Base-by-base conservation (phyloP, 148 eudicot species). In the Vaccinium macrocarpon region DNA sequence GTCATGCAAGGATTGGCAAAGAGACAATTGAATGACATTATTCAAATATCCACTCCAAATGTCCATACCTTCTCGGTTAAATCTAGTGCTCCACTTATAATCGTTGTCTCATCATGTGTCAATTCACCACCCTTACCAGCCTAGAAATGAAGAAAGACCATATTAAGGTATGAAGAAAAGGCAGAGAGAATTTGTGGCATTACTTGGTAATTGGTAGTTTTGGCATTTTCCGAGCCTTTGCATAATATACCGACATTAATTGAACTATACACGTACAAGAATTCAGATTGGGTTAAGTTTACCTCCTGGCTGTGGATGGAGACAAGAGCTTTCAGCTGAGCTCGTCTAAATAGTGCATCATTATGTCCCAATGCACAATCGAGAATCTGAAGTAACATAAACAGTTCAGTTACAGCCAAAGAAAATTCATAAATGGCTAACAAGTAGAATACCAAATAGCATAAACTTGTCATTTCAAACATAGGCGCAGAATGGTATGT, bases 111-210 rank as follows among this genome's bases (percentile, higher is more conserved):
- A 84, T 95, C 97, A 90, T 93, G 98, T 5, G 98, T 95, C 35
- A 95, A 93, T 84, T 95, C 98, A 76, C 98, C 98, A 64, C 98
- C 98, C 83, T 93, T 95, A 21, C 98, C 98, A 86, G 93, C 97
- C 97, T 95, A 82, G 84, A 62, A 52, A 71, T 35, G 57, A 88
- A 68, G 80, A 73, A 10, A 32, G 35, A 66, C 64, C 56, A 75
- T 46, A 55, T 71, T 46, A 79, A 14, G 25, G 21, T 38, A 21
- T 53, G 52, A 57, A 80, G 70, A 83, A 19, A 81, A 64, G 56
- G 48, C 50, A 50, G 27, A 52, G 56, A 53, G 0, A n/a, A 16
- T 16, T 6, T 1, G 0, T 50, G 21, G 78, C 27, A 35, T 35
- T 82, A 29, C 16, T 27, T 15, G 6, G 18, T 68, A 27, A 68